Evolutionary conservation across 1,139 yeast genomes (phyloP).

Genomic region (Scheffersomyces parashehatae): DNA sequence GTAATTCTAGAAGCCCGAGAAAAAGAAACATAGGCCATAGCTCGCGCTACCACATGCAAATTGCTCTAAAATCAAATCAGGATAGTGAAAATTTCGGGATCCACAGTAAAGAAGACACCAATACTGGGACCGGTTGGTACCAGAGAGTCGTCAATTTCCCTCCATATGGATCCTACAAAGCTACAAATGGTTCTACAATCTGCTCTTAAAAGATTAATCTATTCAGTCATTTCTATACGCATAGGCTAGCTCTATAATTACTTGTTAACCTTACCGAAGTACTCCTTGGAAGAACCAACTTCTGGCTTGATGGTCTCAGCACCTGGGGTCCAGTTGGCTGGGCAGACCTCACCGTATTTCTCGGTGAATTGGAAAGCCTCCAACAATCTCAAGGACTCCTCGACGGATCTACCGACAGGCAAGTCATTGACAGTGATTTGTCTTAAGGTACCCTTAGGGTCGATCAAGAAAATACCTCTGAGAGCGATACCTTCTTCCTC

Average conservation of each 20-base stretch:
- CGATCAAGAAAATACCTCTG: constrained; percentile 97
- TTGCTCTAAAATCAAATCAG: too few relatives aligned
- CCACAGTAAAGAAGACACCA: too few relatives aligned
- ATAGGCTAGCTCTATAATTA: constrained; percentile 1
- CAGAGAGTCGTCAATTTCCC: too few relatives aligned
- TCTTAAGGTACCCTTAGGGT: constrained; percentile 92
- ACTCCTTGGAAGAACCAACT: constrained; percentile 78
- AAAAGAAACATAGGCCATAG: too few relatives aligned
- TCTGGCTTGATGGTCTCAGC: constrained; percentile 90
- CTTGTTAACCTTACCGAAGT: constrained; percentile 64
- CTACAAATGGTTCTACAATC: too few relatives aligned
- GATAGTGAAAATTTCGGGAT: too few relatives aligned
- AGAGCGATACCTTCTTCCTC: constrained; percentile 96
- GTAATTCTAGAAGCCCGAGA: too few relatives aligned
- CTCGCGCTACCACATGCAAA: too few relatives aligned
- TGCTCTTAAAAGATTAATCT: constrained; percentile 9
- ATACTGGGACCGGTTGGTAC: too few relatives aligned
- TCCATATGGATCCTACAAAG: too few relatives aligned
- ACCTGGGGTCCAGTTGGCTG: constrained; percentile 99
- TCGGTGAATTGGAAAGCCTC: constrained; percentile 99
- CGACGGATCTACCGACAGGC: constrained; percentile 98
- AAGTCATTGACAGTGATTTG: constrained; percentile 96
- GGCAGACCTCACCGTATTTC: constrained; percentile 97
- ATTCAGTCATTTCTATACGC: constrained; percentile 9
- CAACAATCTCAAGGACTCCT: constrained; percentile 93